A percentile compares a stretch with the other conserved stretches of the same genome.
These are phyloP conservation scores for Penicillium decumbens DNA, from an alignment of 2,329 filamentous ascomycete species.

Conservation along the genomic window DNA sequence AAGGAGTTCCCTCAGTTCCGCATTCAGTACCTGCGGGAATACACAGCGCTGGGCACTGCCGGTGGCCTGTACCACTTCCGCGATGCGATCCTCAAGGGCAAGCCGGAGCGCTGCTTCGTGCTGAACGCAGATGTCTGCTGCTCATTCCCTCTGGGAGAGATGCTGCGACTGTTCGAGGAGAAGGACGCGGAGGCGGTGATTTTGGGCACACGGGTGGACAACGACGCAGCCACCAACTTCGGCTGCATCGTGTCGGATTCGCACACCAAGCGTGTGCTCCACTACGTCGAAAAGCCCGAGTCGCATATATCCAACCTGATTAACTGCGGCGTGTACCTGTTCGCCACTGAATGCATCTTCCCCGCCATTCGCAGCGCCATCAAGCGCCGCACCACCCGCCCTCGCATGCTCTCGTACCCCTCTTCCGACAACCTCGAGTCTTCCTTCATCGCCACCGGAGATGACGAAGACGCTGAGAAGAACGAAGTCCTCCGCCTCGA, in stretches of 20 bases:
- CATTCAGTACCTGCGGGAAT: slow-evolving; percentile 95
- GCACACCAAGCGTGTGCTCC: slow-evolving; percentile 89
- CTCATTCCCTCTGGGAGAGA: slow-evolving; percentile 91
- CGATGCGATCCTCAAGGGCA: slow-evolving; percentile 94
- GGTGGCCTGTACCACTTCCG: slow-evolving; percentile 98
- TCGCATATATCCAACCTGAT: slow-evolving; percentile 97
- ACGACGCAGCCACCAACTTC: slow-evolving; percentile 91
- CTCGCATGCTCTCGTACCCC: slow-evolving; percentile 88
- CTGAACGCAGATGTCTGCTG: slow-evolving; percentile 98
- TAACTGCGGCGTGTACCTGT: slow-evolving; percentile 98
- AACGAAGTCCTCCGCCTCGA: slow-evolving; percentile 89
- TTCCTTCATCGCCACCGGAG: slow-evolving; percentile 54
- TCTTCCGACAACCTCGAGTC: slow-evolving; percentile 88
- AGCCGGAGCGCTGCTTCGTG: slow-evolving; percentile 92
- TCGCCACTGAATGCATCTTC: slow-evolving; percentile 93
- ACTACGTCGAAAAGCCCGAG: slow-evolving; percentile 99
- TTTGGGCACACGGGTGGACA: slow-evolving; percentile 82
- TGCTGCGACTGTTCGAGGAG: slow-evolving; percentile 90
- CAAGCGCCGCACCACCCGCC: slow-evolving; percentile 88
- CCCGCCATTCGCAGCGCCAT: slow-evolving; percentile 90
- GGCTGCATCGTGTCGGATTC: slow-evolving; percentile 95
- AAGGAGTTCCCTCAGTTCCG: slow-evolving; percentile 80
- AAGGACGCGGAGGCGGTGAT: slow-evolving; percentile 97
- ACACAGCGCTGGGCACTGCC: slow-evolving; percentile 90
- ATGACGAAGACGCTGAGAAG: slow-evolving; percentile 69